Evolutionary conservation across 176 grass and related monocot species (phyloP).

Genomic region (Eleusine indica): DNA sequence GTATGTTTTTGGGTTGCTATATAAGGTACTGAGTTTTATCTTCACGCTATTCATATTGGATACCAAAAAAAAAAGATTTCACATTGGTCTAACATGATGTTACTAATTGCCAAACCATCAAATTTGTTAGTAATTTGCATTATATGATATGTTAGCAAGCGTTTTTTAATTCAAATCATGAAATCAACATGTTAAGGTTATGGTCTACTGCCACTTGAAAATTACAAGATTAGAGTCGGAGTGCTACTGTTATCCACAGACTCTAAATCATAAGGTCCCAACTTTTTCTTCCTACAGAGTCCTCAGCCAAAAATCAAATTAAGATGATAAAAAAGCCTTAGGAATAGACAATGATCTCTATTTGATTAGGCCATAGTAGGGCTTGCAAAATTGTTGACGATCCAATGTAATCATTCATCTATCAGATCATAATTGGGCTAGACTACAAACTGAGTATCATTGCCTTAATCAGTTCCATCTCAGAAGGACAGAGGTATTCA

Average conservation of each 20-base stretch:
- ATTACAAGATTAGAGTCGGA: background rate
- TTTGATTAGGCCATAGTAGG: background rate
- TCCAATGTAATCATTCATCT: background rate
- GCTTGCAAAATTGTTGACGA: background rate
- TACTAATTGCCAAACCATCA: background rate
- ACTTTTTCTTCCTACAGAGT: background rate
- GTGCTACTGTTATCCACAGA: background rate
- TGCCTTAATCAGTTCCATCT: constrained; percentile 14
- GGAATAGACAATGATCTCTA: background rate
- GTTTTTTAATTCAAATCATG: constrained; percentile 9
- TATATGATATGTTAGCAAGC: background rate
- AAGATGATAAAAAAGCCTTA: background rate
- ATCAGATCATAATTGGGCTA: background rate
- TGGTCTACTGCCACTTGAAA: no score
- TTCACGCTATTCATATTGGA: background rate
- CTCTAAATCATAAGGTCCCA: background rate
- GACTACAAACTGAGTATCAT: background rate
- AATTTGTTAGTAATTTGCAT: constrained; percentile 1
- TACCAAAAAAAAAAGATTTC: background rate
- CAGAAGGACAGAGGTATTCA: background rate
- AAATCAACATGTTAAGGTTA: constrained; percentile 3
- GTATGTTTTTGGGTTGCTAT: constrained; percentile 13
- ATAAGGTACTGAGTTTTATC: constrained; percentile 8
- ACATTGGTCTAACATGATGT: constrained; percentile 10
- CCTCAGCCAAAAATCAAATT: background rate